phyloP scores from a whole-genome alignment of 495 filamentous ascomycete species.

The Aspergillus biplanus region DNA sequence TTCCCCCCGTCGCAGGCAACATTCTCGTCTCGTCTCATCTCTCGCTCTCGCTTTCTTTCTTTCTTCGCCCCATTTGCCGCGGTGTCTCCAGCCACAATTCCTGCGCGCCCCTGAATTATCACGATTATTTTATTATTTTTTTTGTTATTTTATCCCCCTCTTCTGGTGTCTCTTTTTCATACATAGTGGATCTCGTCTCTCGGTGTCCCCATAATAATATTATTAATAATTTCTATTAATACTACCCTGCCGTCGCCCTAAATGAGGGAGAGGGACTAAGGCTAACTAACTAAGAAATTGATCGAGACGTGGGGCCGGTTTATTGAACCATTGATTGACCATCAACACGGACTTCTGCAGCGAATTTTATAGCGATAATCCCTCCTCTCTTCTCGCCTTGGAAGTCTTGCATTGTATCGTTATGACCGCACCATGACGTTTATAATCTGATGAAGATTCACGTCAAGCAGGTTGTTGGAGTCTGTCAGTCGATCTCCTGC shows the following conservation, averaged over 20 bases:
- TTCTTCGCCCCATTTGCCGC: background rate
- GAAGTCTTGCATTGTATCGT: no score
- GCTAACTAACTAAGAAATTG: conserved; percentile 3
- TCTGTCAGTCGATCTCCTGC: background rate
- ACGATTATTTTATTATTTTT: background rate
- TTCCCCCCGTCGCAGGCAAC: background rate
- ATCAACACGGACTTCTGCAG: conserved; percentile 33
- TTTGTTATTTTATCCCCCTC: background rate
- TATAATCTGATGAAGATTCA: no score
- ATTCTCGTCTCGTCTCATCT: background rate
- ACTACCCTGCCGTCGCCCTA: background rate
- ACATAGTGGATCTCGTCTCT: no score
- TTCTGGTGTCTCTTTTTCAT: no score
- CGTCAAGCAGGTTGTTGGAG: no score
- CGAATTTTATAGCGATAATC: conserved; percentile 4
- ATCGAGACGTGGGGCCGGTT: conserved; percentile 21
- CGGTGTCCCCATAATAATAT: background rate
- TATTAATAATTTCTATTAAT: conserved; percentile 4
- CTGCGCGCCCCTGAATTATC: conserved; percentile 1
- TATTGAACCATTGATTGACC: conserved; percentile 20
- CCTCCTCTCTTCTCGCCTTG: no score
- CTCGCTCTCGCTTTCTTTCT: background rate
- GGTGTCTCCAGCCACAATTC: background rate
- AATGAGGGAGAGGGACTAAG: background rate
- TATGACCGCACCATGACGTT: no score